Percentiles rank a stretch among this genome's conserved stretches.
phyloP scores from a whole-genome alignment of 192 early-diverging fungal genomes.

The Spizellomyces sp. region DNA sequence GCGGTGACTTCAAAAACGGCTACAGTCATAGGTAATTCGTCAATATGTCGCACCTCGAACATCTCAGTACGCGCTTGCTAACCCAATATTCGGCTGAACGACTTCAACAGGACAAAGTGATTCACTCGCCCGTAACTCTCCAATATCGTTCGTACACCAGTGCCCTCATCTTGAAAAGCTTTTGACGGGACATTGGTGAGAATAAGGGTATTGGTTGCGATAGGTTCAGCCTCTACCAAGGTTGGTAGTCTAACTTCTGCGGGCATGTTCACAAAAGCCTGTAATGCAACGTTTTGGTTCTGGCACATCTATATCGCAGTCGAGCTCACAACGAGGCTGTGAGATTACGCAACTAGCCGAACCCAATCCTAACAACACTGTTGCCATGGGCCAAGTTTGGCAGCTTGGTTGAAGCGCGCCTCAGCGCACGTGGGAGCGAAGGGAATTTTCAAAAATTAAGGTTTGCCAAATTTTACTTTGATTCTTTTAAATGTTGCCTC shows the following conservation, averaged over 20 bases:
- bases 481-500: no score
- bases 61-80: background rate
- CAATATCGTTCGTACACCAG: slow-evolving; percentile 18
- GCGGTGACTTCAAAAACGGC: slow-evolving; percentile 26
- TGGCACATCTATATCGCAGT: background rate
- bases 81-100: slow-evolving; percentile 41
- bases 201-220: slow-evolving; percentile 48
- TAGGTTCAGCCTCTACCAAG: slow-evolving; percentile 5
- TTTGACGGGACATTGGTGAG: slow-evolving; percentile 40
- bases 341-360: no score
- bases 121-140: slow-evolving; percentile 18
- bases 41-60: background rate
- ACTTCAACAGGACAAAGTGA: slow-evolving; percentile 32
- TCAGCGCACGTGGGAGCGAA: no score
- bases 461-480: no score
- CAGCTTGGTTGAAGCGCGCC: no score
- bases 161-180: slow-evolving; percentile 32
- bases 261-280: background rate
- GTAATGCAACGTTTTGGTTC: background rate
- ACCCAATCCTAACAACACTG: no score
- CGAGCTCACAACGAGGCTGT: no score
- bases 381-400: no score
- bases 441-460: no score
- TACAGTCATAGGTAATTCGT: background rate
- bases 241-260: background rate